phyloP scores from a whole-genome alignment of 1,284 basidiomycete genomes.

The Naganishia liquefaciens region DNA sequence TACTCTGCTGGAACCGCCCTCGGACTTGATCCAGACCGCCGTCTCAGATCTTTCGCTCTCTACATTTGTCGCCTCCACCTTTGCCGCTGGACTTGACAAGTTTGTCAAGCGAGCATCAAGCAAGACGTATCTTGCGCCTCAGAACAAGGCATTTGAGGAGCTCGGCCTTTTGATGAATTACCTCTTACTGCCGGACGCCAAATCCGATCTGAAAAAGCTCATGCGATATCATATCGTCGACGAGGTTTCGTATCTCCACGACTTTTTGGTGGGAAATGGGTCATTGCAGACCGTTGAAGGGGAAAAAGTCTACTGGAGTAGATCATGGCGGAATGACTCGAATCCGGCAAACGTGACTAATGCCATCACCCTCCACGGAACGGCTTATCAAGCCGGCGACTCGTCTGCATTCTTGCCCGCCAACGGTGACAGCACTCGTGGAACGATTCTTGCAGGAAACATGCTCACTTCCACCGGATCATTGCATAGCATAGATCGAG shows the following conservation, averaged over 20 bases:
- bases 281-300: slow-evolving; percentile 53
- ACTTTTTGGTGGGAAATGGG: slow-evolving; percentile 44
- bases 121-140: slow-evolving; percentile 83
- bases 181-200: slow-evolving; percentile 68
- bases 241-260: slow-evolving; percentile 71
- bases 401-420: slow-evolving; percentile 37
- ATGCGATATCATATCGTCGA: slow-evolving; percentile 82
- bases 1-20: slow-evolving; percentile 75
- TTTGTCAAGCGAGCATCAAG: slow-evolving; percentile 67
- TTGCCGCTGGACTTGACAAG: slow-evolving; percentile 77
- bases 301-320: slow-evolving; percentile 49
- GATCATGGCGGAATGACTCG: slow-evolving; percentile 45
- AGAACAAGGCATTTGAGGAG: slow-evolving; percentile 80
- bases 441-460: slow-evolving; percentile 56
- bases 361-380: slow-evolving; percentile 2
- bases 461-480: slow-evolving; percentile 84
- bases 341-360: slow-evolving; percentile 54
- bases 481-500: slow-evolving; percentile 79
- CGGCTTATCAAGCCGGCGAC: slow-evolving; percentile 7
- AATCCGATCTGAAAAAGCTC: slow-evolving; percentile 75
- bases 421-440: slow-evolving; percentile 48
- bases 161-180: slow-evolving; percentile 88
- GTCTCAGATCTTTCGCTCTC: slow-evolving; percentile 81
- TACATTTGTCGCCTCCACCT: slow-evolving; percentile 83
- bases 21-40: slow-evolving; percentile 76